phyloP scores from a whole-genome alignment of 2,329 filamentous ascomycete species.

The Pseudophaeomoniella oleicola region DNA sequence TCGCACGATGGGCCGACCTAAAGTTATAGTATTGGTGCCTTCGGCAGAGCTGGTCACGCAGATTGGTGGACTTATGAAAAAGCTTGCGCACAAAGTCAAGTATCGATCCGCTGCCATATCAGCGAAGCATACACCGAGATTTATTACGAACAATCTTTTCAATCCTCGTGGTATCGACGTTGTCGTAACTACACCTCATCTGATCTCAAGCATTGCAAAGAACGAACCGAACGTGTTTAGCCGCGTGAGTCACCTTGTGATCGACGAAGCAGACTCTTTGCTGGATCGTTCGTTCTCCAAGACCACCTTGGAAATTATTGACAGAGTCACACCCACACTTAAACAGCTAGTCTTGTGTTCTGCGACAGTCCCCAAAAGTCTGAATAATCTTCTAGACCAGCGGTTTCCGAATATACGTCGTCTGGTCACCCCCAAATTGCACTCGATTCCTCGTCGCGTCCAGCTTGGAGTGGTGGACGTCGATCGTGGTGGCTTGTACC shows the following conservation, averaged over 20 bases:
- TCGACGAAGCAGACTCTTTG: slow-evolving; percentile 93
- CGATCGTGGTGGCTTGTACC: slow-evolving; percentile 73
- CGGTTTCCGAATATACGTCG: slow-evolving; percentile 72
- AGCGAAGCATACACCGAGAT: slow-evolving; percentile 56
- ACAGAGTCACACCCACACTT: slow-evolving; percentile 65
- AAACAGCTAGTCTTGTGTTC: slow-evolving; percentile 86
- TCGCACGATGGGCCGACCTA: slow-evolving; percentile 63
- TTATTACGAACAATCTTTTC: slow-evolving; percentile 78
- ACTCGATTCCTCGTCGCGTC: slow-evolving; percentile 87
- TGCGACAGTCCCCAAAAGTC: slow-evolving; percentile 79
- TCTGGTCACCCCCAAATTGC: slow-evolving; percentile 86
- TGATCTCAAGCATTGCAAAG: slow-evolving; percentile 76
- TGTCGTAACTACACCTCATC: slow-evolving; percentile 73
- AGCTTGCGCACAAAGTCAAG: slow-evolving; percentile 70
- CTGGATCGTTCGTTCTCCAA: slow-evolving; percentile 86
- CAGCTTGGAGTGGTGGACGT: slow-evolving; percentile 89
- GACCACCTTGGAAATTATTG: slow-evolving; percentile 67
- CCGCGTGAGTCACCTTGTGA: slow-evolving; percentile 74
- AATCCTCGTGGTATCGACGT: slow-evolving; percentile 69
- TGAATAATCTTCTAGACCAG: slow-evolving; percentile 71
- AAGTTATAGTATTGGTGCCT: slow-evolving; percentile 74
- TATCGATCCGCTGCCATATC: slow-evolving; percentile 75
- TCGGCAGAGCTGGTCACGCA: slow-evolving; percentile 86
- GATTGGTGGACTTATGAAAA: slow-evolving; percentile 67
- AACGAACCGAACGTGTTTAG: slow-evolving; percentile 84